These are phyloP conservation scores for Extremus antarcticus DNA, from an alignment of 495 filamentous ascomycete genomes.

Conservation along the genomic window DNA sequence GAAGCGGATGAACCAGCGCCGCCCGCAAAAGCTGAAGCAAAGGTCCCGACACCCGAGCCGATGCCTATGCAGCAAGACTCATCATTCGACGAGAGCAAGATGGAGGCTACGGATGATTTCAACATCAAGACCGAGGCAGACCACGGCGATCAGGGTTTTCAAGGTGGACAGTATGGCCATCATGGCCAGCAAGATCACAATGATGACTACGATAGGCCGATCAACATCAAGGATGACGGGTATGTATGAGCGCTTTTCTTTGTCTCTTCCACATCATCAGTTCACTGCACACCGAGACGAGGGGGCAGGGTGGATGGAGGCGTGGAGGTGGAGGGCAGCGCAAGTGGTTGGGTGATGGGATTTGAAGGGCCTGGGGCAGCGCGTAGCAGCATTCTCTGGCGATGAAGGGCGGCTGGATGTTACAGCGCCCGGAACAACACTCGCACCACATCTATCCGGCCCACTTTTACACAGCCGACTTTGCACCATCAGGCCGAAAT, in stretches of 20 bases:
- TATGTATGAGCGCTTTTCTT: slow-evolving; percentile 47
- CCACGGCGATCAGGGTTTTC: slow-evolving; percentile 17
- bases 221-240: slow-evolving; percentile 94
- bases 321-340: no score
- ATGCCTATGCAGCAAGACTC: neutral
- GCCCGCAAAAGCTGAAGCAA: slow-evolving; percentile 10
- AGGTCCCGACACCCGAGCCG: slow-evolving; percentile 20
- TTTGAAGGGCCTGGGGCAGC: no score
- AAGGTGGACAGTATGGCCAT: slow-evolving; percentile 5
- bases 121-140: slow-evolving; percentile 14
- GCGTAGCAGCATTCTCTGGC: no score
- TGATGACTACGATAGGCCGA: slow-evolving; percentile 35
- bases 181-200: slow-evolving; percentile 29
- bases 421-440: no score
- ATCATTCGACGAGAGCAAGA: neutral
- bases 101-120: slow-evolving; percentile 12
- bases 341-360: no score
- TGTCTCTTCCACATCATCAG: neutral
- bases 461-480: no score
- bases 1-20: slow-evolving; percentile 47
- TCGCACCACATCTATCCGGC: no score
- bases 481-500: no score
- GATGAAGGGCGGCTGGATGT: no score
- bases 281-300: neutral
- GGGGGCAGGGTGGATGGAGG: no score